Conservation (phyloP, 108 stramenopile genomes). For the Fragilaria crotonensis region DNA sequence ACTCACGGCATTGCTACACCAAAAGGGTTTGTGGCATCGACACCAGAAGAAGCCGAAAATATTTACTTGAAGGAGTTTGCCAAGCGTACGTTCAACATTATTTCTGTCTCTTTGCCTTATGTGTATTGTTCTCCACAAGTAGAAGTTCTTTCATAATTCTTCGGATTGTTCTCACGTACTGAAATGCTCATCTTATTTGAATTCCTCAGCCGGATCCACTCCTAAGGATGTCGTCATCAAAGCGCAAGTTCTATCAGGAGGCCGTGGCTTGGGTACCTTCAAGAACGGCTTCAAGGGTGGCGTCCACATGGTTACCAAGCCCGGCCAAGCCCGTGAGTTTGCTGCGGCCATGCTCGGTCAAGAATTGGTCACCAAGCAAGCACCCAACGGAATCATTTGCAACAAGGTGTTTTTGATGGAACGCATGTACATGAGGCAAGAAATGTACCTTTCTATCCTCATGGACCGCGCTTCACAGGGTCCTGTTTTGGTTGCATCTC, state of each 20-base stretch:
- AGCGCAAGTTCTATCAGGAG: slow-evolving; percentile 64
- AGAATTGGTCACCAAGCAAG: slow-evolving; percentile 71
- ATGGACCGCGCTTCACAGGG: slow-evolving; percentile 81
- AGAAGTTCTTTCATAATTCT: no score
- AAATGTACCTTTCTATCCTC: slow-evolving; percentile 83
- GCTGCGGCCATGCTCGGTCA: slow-evolving; percentile 53
- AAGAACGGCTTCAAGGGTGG: slow-evolving; percentile 67
- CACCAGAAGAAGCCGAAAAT: slow-evolving; percentile 70
- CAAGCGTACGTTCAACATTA: slow-evolving; percentile 43
- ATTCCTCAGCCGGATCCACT: slow-evolving; percentile 24
- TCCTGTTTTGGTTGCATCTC: slow-evolving; percentile 69
- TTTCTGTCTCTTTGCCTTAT: no score
- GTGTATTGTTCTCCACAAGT: no score
- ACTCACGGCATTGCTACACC: slow-evolving; percentile 60
- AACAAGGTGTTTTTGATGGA: slow-evolving; percentile 71
- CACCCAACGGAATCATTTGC: slow-evolving; percentile 70
- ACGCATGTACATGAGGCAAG: slow-evolving; percentile 61
- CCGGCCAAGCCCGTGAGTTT: slow-evolving; percentile 28
- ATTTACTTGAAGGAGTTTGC: slow-evolving; percentile 47
- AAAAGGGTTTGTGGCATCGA: slow-evolving; percentile 42
- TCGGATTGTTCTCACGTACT: no score
- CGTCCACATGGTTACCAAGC: slow-evolving; percentile 53
- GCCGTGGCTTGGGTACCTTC: slow-evolving; percentile 58
- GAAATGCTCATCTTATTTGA: no score
- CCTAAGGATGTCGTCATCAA: slow-evolving; percentile 54